Conservation (phyloP, 805 yeast species). For the Candida dendrica region DNA sequence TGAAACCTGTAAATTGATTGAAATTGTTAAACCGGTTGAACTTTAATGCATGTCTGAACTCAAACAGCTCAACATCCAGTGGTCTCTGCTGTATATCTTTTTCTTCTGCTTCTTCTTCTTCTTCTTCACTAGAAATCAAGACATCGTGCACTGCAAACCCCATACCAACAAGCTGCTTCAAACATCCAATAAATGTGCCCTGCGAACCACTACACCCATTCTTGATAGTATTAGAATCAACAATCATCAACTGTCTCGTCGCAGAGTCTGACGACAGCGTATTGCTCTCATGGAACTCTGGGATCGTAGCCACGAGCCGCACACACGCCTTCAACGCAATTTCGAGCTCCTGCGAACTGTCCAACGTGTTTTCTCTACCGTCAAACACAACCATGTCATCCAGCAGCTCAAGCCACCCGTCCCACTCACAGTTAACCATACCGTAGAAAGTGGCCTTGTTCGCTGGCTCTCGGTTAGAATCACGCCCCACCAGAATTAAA, state of each 20-base stretch:
- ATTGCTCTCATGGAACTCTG: not conserved
- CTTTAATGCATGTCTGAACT: not conserved
- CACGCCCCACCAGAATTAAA: slow-evolving; percentile 38
- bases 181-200: not conserved
- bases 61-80: not conserved
- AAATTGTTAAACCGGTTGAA: not conserved
- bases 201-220: no score
- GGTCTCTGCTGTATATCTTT: no score
- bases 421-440: slow-evolving; percentile 36
- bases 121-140: not conserved
- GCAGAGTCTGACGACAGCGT: not conserved
- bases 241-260: not conserved
- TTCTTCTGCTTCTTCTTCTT: no score
- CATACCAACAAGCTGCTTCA: not conserved
- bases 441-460: slow-evolving; percentile 39
- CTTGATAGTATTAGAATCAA: not conserved
- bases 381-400: slow-evolving; percentile 25
- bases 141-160: not conserved
- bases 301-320: not conserved
- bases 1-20: not conserved
- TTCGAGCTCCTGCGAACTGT: slow-evolving; percentile 1
- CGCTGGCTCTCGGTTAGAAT: slow-evolving; percentile 29
- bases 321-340: not conserved
- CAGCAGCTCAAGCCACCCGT: slow-evolving; percentile 40
- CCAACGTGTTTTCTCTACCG: not conserved